These are phyloP conservation scores for Lodderomyces elongisporus DNA, from an alignment of 1,139 yeast species.

Conservation along the genomic window DNA sequence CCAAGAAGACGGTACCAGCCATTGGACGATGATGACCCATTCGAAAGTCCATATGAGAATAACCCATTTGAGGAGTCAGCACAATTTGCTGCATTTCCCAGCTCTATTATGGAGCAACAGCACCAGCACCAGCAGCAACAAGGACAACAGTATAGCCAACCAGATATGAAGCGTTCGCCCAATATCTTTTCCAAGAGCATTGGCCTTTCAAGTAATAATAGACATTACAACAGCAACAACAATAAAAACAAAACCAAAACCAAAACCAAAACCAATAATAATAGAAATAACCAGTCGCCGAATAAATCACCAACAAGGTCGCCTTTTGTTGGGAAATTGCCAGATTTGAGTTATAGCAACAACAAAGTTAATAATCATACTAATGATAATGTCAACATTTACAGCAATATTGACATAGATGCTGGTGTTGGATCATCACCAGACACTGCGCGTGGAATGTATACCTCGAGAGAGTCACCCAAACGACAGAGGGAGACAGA, in stretches of 20 bases:
- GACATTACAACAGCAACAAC: not conserved
- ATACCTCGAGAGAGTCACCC: conserved; percentile 64
- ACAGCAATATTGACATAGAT: not conserved
- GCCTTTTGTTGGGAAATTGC: conserved; percentile 18
- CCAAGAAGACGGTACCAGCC: conserved; percentile 37
- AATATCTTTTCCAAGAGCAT: conserved; percentile 47
- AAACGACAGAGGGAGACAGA: conserved; percentile 49
- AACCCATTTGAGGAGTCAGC: conserved; percentile 12
- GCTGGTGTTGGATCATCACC: too few relatives aligned
- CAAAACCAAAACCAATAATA: too few relatives aligned
- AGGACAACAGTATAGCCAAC: too few relatives aligned
- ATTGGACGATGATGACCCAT: conserved; percentile 18
- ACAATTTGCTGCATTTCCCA: conserved; percentile 26
- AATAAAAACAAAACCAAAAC: too few relatives aligned
- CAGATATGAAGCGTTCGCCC: conserved; percentile 41
- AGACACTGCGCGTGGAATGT: conserved; percentile 54
- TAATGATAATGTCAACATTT: too few relatives aligned
- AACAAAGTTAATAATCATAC: too few relatives aligned
- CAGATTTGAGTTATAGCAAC: conserved; percentile 21
- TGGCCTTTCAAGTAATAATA: conserved; percentile 29
- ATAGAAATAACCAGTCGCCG: too few relatives aligned
- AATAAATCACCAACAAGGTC: too few relatives aligned
- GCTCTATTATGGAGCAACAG: conserved; percentile 19
- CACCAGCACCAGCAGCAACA: too few relatives aligned
- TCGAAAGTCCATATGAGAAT: too few relatives aligned